Percentiles rank a stretch among this genome's conserved stretches.
These are phyloP conservation scores for Leishmania gerbilli DNA, from an alignment of 208 protist species.

Conservation along the genomic window DNA sequence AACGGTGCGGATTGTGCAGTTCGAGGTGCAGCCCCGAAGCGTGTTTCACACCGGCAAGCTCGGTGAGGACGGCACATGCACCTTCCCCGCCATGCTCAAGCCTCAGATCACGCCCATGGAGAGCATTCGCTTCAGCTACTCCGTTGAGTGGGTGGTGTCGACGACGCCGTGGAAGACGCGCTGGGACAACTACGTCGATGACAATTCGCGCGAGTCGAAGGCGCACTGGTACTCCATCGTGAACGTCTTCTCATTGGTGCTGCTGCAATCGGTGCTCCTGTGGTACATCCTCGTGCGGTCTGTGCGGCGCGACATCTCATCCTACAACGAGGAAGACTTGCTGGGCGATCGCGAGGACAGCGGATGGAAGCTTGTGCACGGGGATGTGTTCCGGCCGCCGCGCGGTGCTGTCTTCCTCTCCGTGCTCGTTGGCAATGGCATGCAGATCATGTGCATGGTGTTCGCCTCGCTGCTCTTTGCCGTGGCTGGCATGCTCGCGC, in stretches of 20 bases:
- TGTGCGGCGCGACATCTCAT: slow-evolving; percentile 89
- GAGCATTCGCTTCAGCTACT: slow-evolving; percentile 58
- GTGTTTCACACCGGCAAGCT: slow-evolving; percentile 19
- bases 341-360: slow-evolving; percentile 83
- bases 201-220: slow-evolving; percentile 46
- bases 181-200: slow-evolving; percentile 94
- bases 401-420: slow-evolving; percentile 73
- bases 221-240: slow-evolving; percentile 96
- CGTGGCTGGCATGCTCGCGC: slow-evolving; percentile 91
- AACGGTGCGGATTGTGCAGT: slow-evolving; percentile 47
- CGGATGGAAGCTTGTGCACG: slow-evolving; percentile 94
- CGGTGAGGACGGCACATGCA: neutral
- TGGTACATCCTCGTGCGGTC: slow-evolving; percentile 95
- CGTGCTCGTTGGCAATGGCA: slow-evolving; percentile 83
- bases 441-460: slow-evolving; percentile 88
- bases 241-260: slow-evolving; percentile 95
- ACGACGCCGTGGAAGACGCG: slow-evolving; percentile 90
- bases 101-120: slow-evolving; percentile 6
- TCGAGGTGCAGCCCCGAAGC: slow-evolving; percentile 44
- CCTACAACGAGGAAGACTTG: slow-evolving; percentile 86
- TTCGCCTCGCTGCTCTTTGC: slow-evolving; percentile 70
- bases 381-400: slow-evolving; percentile 95
- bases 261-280: slow-evolving; percentile 94
- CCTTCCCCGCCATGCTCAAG: neutral
- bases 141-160: slow-evolving; percentile 53